Percentiles rank a stretch among this genome's conserved stretches.
phyloP scores from a whole-genome alignment of 768 basidiomycete species.

The Tulasnella sp. region DNA sequence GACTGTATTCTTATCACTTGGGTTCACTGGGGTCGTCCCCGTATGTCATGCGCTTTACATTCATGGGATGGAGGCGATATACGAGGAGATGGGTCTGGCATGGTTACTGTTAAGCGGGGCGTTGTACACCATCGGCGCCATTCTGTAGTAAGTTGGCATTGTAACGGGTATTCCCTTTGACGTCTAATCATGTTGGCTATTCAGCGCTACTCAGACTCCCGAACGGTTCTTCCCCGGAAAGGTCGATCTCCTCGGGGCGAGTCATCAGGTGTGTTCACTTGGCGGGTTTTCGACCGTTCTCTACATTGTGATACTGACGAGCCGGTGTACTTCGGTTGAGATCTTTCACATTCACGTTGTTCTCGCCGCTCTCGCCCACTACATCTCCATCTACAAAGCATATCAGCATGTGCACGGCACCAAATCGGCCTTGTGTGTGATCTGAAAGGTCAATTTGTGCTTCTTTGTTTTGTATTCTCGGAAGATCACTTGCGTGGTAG shows the following conservation, averaged over 20 bases:
- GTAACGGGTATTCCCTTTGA: slow-evolving; percentile 20
- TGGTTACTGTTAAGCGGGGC: slow-evolving; percentile 61
- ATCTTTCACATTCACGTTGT: slow-evolving; percentile 80
- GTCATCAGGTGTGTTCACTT: slow-evolving; percentile 35
- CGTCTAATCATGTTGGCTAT: slow-evolving; percentile 15
- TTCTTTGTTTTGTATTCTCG: too few species aligned
- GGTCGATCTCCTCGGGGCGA: slow-evolving; percentile 69
- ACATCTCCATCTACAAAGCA: slow-evolving; percentile 42
- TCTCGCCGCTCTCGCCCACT: slow-evolving; percentile 58
- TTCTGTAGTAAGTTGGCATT: slow-evolving; percentile 57
- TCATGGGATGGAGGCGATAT: slow-evolving; percentile 46
- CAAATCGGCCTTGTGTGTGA: not conserved
- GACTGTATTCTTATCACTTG: slow-evolving; percentile 65
- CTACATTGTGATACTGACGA: not conserved
- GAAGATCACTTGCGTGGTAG: too few species aligned
- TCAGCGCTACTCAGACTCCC: slow-evolving; percentile 72
- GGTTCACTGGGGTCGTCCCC: slow-evolving; percentile 58
- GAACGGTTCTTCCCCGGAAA: slow-evolving; percentile 62
- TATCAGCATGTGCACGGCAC: slow-evolving; percentile 46
- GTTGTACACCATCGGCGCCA: slow-evolving; percentile 67
- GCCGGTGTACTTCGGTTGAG: slow-evolving; percentile 30
- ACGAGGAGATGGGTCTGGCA: slow-evolving; percentile 53
- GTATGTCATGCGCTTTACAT: slow-evolving; percentile 48
- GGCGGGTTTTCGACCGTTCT: not conserved
- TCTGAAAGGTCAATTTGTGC: too few species aligned